Percentiles rank a stretch among this genome's conserved stretches.
Evolutionary conservation across 208 protist genomes (phyloP).

Genomic region (Endotrypanum monterogeii): DNA sequence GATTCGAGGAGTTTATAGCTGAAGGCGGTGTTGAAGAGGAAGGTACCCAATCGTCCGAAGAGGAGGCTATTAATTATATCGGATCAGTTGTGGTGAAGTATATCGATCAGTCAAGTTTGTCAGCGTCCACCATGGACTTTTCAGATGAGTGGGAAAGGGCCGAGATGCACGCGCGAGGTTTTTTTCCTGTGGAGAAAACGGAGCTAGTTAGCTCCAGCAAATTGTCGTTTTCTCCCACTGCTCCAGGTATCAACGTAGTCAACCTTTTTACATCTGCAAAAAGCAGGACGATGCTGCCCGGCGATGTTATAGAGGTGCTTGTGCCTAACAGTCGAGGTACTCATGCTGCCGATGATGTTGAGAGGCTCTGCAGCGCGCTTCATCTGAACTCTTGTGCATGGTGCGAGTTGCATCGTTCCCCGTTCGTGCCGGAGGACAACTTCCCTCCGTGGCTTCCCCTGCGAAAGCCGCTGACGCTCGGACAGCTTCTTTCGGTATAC

Average conservation of each 20-base stretch:
- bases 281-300: constrained; percentile 32
- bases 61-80: constrained; percentile 46
- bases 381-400: constrained; percentile 44
- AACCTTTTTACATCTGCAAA: constrained; percentile 14
- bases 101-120: not conserved
- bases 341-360: constrained; percentile 43
- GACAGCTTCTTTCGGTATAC: constrained; percentile 71
- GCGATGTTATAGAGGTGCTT: constrained; percentile 80
- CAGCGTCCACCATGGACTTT: not conserved
- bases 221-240: constrained; percentile 5
- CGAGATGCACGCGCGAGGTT: constrained; percentile 13
- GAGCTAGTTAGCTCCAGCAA: constrained; percentile 18
- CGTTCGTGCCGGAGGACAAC: constrained; percentile 76
- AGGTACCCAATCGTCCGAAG: constrained; percentile 18
- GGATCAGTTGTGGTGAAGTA: constrained; percentile 81
- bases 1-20: constrained; percentile 45
- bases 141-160: constrained; percentile 11
- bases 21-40: constrained; percentile 26
- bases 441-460: constrained; percentile 86
- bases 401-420: constrained; percentile 75
- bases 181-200: constrained; percentile 26
- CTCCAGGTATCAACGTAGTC: constrained; percentile 30
- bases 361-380: constrained; percentile 58
- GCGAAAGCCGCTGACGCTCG: constrained; percentile 57
- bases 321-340: constrained; percentile 50